A percentile compares a stretch with the other conserved stretches of the same genome.
Evolutionary conservation across 164 flowering plant genomes (phyloP).

Genomic region (Houttuynia cordata): DNA sequence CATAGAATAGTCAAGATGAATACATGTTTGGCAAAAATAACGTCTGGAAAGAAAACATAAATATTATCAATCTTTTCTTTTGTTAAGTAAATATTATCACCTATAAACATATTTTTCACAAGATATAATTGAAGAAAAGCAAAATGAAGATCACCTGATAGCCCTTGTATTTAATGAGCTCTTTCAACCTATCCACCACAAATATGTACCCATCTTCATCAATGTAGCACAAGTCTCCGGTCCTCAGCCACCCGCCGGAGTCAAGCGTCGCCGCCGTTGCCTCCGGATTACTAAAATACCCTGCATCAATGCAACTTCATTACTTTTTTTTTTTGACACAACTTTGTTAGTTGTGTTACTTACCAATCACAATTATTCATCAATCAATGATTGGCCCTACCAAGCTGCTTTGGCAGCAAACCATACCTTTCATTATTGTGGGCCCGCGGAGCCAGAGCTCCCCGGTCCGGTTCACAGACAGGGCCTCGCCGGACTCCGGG

Average conservation of each 20-base stretch:
- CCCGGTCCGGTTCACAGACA: constrained; percentile 54
- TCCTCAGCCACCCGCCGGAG: constrained; percentile 78
- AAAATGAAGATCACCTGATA: constrained; percentile 47
- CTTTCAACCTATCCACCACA: constrained; percentile 87
- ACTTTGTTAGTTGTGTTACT: too few relatives aligned
- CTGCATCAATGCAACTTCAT: constrained; percentile 14
- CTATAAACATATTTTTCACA: too few relatives aligned
- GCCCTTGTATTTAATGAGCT: constrained; percentile 91
- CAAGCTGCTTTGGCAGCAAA: too few relatives aligned
- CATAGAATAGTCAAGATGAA: background rate
- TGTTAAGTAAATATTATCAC: background rate
- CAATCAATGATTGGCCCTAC: too few relatives aligned
- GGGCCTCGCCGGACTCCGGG: constrained; percentile 44
- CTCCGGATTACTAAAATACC: constrained; percentile 69
- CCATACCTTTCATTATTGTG: constrained; percentile 85
- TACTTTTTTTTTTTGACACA: too few relatives aligned
- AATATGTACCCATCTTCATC: constrained; percentile 79
- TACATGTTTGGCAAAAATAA: too few relatives aligned
- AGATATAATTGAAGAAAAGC: too few relatives aligned
- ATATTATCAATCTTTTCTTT: background rate
- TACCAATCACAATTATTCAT: too few relatives aligned
- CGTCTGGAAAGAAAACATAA: background rate
- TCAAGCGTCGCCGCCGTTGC: constrained; percentile 62
- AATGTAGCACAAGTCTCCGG: constrained; percentile 85
- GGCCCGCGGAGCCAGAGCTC: constrained; percentile 93